Evolutionary conservation across 768 basidiomycete species (phyloP).

Genomic region (Amanita subjunquillea): DNA sequence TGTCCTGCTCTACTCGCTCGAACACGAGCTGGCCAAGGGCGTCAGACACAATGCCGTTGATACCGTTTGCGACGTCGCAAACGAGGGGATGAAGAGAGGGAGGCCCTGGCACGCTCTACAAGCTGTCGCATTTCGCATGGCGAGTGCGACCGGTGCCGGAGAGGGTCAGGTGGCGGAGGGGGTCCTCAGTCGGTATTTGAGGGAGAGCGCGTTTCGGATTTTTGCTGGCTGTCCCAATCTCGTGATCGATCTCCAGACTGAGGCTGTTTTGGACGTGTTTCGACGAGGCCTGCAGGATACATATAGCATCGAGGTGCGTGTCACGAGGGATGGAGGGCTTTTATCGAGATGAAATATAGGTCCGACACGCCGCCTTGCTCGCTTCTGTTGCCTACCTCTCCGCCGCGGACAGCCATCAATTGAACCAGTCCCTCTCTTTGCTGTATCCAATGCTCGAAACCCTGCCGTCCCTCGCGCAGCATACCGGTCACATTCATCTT

Average conservation of each 20-base stretch:
- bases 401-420: slow-evolving; percentile 48
- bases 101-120: slow-evolving; percentile 79
- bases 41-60: slow-evolving; percentile 68
- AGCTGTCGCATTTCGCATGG: slow-evolving; percentile 60
- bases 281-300: slow-evolving; percentile 59
- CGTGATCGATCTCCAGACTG: slow-evolving; percentile 66
- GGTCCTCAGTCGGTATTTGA: slow-evolving; percentile 19
- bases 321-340: no score
- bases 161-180: slow-evolving; percentile 7
- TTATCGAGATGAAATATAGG: slow-evolving; percentile 26
- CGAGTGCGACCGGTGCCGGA: slow-evolving; percentile 20
- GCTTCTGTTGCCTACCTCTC: slow-evolving; percentile 63
- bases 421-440: slow-evolving; percentile 34
- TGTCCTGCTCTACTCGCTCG: slow-evolving; percentile 58
- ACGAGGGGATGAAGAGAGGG: slow-evolving; percentile 64
- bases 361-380: slow-evolving; percentile 62
- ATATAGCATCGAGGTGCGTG: slow-evolving; percentile 47
- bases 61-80: slow-evolving; percentile 67
- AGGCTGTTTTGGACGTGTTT: slow-evolving; percentile 57
- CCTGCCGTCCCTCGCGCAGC: slow-evolving; percentile 43
- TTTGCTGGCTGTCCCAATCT: slow-evolving; percentile 70
- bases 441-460: slow-evolving; percentile 70
- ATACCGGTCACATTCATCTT: not conserved
- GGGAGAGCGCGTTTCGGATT: slow-evolving; percentile 60
- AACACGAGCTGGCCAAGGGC: slow-evolving; percentile 44